Evolutionary conservation across 306 rosid genomes (phyloP).

Genomic region (Abrus precatorius): DNA sequence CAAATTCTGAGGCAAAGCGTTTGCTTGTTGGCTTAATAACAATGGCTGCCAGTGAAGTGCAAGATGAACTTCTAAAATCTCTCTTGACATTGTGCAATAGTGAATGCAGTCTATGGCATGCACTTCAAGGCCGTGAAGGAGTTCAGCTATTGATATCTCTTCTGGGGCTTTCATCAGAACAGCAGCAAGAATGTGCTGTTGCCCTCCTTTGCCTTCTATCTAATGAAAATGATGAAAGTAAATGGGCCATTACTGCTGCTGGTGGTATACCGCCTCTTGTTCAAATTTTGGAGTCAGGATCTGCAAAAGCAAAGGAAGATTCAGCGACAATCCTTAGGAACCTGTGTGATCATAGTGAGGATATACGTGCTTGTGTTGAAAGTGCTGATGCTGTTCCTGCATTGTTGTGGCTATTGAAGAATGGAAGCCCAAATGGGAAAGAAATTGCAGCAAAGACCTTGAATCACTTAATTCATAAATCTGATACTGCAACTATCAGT

Average conservation of each 20-base stretch:
- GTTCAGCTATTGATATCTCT: conserved; percentile 94
- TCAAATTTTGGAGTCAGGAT: conserved; percentile 96
- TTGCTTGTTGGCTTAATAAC: conserved; percentile 97
- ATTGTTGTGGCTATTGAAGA: conserved; percentile 91
- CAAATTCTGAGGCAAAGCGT: conserved; percentile 86
- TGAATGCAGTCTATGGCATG: conserved; percentile 90
- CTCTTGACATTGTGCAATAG: conserved; percentile 81
- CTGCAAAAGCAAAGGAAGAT: conserved; percentile 97
- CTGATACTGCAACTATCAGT: conserved; percentile 94
- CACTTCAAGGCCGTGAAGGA: conserved; percentile 98
- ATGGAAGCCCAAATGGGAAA: conserved; percentile 96
- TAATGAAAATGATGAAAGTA: conserved; percentile 96
- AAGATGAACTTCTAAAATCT: conserved; percentile 92
- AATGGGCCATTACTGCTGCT: conserved; percentile 99
- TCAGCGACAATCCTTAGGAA: conserved; percentile 95
- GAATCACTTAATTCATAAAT: conserved; percentile 95
- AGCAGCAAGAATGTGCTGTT: conserved; percentile 98
- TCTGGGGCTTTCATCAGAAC: conserved; percentile 97
- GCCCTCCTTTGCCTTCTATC: conserved; percentile 93
- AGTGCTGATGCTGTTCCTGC: conserved; percentile 99
- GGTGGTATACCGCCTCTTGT: conserved; percentile 99
- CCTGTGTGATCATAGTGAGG: conserved; percentile 97
- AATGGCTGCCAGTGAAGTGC: conserved; percentile 93
- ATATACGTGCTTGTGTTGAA: conserved; percentile 99
- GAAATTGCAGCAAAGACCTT: conserved; percentile 98